A percentile compares a stretch with the other conserved stretches of the same genome.
Evolutionary conservation across 768 basidiomycete genomes (phyloP).

Genomic region (Leccinum broughii): DNA sequence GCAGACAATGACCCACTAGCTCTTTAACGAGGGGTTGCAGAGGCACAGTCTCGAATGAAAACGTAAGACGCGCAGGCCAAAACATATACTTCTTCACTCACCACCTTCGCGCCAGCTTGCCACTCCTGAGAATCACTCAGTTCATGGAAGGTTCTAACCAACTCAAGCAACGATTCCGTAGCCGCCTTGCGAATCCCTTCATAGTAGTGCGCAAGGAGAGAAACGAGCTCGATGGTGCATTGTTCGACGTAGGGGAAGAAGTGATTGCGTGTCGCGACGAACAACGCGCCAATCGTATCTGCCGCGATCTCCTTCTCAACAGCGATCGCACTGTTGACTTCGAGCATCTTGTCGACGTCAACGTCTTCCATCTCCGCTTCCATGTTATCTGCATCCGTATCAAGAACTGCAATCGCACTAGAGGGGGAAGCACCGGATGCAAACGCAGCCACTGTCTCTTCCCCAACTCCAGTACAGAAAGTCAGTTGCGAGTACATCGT

Average conservation of each 20-base stretch:
- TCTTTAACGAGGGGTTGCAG: constrained; percentile 73
- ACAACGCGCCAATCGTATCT: constrained; percentile 91
- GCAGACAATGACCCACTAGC: constrained; percentile 73
- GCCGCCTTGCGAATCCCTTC: constrained; percentile 97
- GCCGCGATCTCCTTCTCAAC: constrained; percentile 99
- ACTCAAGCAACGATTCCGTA: constrained; percentile 82
- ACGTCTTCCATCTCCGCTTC: constrained; percentile 73
- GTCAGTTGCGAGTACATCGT: background rate
- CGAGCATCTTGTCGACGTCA: constrained; percentile 84
- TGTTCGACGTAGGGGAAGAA: constrained; percentile 92
- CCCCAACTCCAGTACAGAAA: constrained; percentile 37
- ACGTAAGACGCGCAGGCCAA: constrained; percentile 8
- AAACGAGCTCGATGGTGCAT: constrained; percentile 75
- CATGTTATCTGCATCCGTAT: constrained; percentile 52
- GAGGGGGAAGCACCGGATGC: constrained; percentile 73
- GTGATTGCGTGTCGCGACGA: constrained; percentile 73
- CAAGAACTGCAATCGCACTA: constrained; percentile 64
- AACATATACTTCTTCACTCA: constrained; percentile 37
- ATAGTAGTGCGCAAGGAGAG: constrained; percentile 87
- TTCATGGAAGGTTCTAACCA: constrained; percentile 90
- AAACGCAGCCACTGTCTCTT: constrained; percentile 60
- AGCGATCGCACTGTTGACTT: constrained; percentile 93
- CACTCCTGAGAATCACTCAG: constrained; percentile 81
- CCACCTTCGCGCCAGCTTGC: constrained; percentile 68
- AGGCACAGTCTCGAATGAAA: constrained; percentile 39